Base-by-base conservation (phyloP, 1,284 basidiomycete species). In the Xanthoconium separans region DNA sequence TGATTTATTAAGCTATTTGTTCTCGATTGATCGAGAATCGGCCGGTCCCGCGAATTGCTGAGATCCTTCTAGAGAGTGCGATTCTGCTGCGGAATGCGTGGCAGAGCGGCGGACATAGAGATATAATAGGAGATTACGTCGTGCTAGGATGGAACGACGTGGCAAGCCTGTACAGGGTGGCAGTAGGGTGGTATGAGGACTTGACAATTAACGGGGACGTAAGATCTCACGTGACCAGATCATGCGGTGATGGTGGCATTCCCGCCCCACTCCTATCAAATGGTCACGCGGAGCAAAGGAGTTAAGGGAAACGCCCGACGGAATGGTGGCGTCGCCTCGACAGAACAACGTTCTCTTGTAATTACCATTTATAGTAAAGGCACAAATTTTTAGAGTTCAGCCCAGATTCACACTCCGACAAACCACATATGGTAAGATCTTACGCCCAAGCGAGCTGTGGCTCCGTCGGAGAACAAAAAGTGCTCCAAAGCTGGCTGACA, bases 401-500 rank as follows among this genome's bases (percentile, higher is more conserved):
- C 61, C 27, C 33, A 57, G 56, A 66, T 68, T 70, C 34, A 70
- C 36, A 58, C 55, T 50, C 70, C 56, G 66, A 51, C 24, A 18
- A 13, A 36, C 51, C 67, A 58, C 45, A 54, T 59, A 52, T 44
- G 52, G 70, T 1, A 61, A 15, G 2, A 22, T 50, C 44, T 71
- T 72, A 40, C 66, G 66, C 57, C 70, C 53, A 12, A 8, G 18
- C 63, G 50, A 58, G 57, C 65, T 67, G 58, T 70, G 66, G 65
- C 65, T 47, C 27, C 1, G 68, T 67, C 66, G 68, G 66, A 68
- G 69, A 62, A 70, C 58, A 54, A 69, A 68, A 71, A 60, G 48
- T 39, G 66, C 70, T 70, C 66, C 66, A 68, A 62, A 33, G 49
- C 65, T 47, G 66, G 70, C 66, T 68, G 65, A 69, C 66, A 47